A percentile compares a stretch with the other conserved stretches of the same genome.
These are phyloP conservation scores for Berkeleyomyces rouxiae DNA, from an alignment of 2,329 filamentous ascomycete species.

Conservation along the genomic window DNA sequence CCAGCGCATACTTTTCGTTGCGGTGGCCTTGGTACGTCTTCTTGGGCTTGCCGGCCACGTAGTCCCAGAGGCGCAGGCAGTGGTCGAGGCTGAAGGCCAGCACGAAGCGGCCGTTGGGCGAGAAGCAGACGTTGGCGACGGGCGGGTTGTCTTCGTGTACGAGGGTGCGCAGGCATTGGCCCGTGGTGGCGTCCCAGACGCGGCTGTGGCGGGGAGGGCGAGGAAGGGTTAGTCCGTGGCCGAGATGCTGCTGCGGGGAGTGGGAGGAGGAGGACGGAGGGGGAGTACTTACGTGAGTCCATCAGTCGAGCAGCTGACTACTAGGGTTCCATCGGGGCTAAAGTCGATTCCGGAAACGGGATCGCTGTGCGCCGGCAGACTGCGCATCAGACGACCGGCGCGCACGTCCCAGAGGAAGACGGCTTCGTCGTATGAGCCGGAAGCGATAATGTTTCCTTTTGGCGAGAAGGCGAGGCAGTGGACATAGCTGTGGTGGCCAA, in stretches of 20 bases:
- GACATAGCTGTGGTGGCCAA: constrained; percentile 91
- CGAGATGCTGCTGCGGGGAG: neutral
- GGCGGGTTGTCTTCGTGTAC: constrained; percentile 68
- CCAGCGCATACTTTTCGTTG: constrained; percentile 73
- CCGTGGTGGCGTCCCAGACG: constrained; percentile 90
- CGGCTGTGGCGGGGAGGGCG: constrained; percentile 31
- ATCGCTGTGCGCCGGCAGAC: constrained; percentile 83
- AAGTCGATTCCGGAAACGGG: constrained; percentile 91
- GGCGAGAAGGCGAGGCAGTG: constrained; percentile 92
- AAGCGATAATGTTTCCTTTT: constrained; percentile 92
- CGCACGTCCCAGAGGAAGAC: constrained; percentile 95
- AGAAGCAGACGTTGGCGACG: constrained; percentile 52
- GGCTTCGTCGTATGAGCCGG: constrained; percentile 90
- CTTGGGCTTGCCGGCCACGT: constrained; percentile 74
- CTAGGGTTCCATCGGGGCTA: constrained; percentile 75
- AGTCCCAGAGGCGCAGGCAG: constrained; percentile 86
- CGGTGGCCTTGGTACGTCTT: constrained; percentile 94
- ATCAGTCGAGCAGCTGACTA: constrained; percentile 82
- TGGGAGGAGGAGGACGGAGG: neutral
- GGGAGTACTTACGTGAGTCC: constrained; percentile 53
- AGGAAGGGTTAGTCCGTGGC: neutral
- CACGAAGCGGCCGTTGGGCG: constrained; percentile 84
- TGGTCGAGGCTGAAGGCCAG: constrained; percentile 84
- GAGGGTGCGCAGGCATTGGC: constrained; percentile 84
- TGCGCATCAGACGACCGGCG: constrained; percentile 73